Base-by-base conservation (phyloP, 345 rosid genomes). In the Corymbia maculata region DNA sequence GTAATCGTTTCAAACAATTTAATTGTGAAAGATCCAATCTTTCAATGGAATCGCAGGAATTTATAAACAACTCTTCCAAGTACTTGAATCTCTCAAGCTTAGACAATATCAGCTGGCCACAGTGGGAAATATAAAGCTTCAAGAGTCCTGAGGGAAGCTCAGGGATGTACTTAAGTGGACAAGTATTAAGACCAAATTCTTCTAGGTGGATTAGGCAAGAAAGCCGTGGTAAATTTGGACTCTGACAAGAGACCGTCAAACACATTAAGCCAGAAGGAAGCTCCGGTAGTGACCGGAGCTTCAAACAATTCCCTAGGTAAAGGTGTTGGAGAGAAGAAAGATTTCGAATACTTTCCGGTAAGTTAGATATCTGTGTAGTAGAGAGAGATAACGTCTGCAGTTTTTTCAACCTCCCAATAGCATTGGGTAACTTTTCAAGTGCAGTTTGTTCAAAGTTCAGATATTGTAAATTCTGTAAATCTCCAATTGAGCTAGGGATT, bases 381-480 rank as follows among this genome's bases (percentile, higher is more conserved):
- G 0, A 3, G 42, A 66, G 79, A 7, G 0, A 0, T 30, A 66
- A 16, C 6, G 21, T 30, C 21, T 0, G 42, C 5, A 66, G 42
- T n/a, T 66, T 66, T 66, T 66, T 66, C 79, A 66, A 30, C 42
- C 19, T 30, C 1, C 79, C 79, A n/a, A 66, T 66, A 66, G 3
- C 79, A 66, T 4, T 14, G 5, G 79, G 79, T 15, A 66, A 15
- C 45, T 30, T 32, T 68, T 68, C 79, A 68, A 68, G 44, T 11
- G 11, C 44, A 16, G 79, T 15, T 1, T 0, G 0, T 0, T 4
- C 0, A 68, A 68, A 15, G 44, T 3, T 0, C 42, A 68, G 44
- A 15, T 16, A 4, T 68, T 15, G 79, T 36, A 68, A 8, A 68
- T 68, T 68, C 6, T 68, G 45, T 30, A 68, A 68, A 68, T 68